Evolutionary conservation across 2,329 filamentous ascomycete species (phyloP).

Genomic region (Chaetomiaceae sp.): DNA sequence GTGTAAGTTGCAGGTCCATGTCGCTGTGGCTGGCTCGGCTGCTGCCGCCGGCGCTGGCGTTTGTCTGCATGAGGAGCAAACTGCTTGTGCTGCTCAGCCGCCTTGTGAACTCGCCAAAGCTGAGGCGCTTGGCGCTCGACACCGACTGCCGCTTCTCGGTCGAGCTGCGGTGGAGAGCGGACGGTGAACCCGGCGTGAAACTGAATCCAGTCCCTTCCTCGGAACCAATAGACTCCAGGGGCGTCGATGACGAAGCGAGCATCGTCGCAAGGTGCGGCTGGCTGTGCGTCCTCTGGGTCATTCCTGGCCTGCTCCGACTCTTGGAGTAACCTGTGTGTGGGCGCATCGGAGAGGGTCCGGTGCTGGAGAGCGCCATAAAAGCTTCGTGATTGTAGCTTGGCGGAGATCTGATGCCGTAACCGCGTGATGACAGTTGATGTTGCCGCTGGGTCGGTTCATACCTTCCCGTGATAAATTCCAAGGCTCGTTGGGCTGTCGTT

Average conservation of each 20-base stretch:
- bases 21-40: slow-evolving; percentile 43
- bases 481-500: slow-evolving; percentile 39
- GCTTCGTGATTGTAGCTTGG: slow-evolving; percentile 34
- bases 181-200: slow-evolving; percentile 16
- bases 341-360: slow-evolving; percentile 35
- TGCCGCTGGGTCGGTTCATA: slow-evolving; percentile 30
- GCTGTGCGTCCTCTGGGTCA: slow-evolving; percentile 43
- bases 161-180: slow-evolving; percentile 24
- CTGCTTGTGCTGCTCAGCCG: slow-evolving; percentile 57
- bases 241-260: slow-evolving; percentile 18
- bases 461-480: slow-evolving; percentile 47
- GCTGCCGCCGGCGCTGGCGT: slow-evolving; percentile 40
- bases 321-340: slow-evolving; percentile 53
- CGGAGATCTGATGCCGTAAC: slow-evolving; percentile 30
- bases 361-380: slow-evolving; percentile 29
- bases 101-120: slow-evolving; percentile 58
- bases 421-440: slow-evolving; percentile 31
- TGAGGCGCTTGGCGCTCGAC: slow-evolving; percentile 53
- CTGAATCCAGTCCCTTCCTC: slow-evolving; percentile 30
- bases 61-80: slow-evolving; percentile 55
- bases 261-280: slow-evolving; percentile 41
- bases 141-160: slow-evolving; percentile 48
- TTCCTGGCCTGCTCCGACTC: slow-evolving; percentile 36
- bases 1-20: slow-evolving; percentile 37
- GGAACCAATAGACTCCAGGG: slow-evolving; percentile 17